Percentiles rank a stretch among this genome's conserved stretches.
These are phyloP conservation scores for Lactifluus pinguis DNA, from an alignment of 768 basidiomycete species.

Conservation along the genomic window DNA sequence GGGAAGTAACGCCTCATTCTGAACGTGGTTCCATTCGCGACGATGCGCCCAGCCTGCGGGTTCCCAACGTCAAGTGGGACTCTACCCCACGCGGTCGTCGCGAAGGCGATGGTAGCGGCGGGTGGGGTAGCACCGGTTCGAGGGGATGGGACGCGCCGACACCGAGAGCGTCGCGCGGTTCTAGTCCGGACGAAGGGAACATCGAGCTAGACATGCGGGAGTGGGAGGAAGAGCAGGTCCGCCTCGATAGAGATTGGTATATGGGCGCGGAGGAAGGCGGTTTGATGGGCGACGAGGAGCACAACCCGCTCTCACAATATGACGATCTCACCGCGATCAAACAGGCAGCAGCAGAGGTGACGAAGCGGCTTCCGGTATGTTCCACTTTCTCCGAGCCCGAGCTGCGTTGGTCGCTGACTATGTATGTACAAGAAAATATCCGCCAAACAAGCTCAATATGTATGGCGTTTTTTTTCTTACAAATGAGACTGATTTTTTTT, in stretches of 20 bases:
- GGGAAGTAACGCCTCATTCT: slow-evolving; percentile 57
- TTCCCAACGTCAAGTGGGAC: slow-evolving; percentile 92
- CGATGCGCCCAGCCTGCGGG: slow-evolving; percentile 76
- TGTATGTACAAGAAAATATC: slow-evolving; percentile 60
- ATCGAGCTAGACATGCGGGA: slow-evolving; percentile 69
- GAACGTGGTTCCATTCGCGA: slow-evolving; percentile 39
- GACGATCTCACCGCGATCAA: slow-evolving; percentile 70
- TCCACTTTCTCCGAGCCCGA: background rate
- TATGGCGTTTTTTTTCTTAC: slow-evolving; percentile 35
- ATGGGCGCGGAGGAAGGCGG: slow-evolving; percentile 82
- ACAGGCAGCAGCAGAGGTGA: slow-evolving; percentile 51
- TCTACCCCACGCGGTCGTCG: slow-evolving; percentile 66
- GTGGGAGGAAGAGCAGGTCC: slow-evolving; percentile 96
- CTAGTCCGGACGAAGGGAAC: slow-evolving; percentile 58
- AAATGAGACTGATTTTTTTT: slow-evolving; percentile 5
- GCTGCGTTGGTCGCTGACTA: slow-evolving; percentile 18
- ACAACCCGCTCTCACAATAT: slow-evolving; percentile 88
- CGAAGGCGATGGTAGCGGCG: slow-evolving; percentile 44
- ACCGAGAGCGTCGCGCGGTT: slow-evolving; percentile 55
- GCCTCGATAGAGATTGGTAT: slow-evolving; percentile 94
- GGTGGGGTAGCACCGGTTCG: slow-evolving; percentile 50
- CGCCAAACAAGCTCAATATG: slow-evolving; percentile 93
- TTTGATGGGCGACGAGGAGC: slow-evolving; percentile 81
- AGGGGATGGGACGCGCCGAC: slow-evolving; percentile 79
- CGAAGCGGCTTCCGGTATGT: slow-evolving; percentile 63